Evolutionary conservation across 108 stramenopile species (phyloP).

Genomic region (Stephanodiscus triporus): DNA sequence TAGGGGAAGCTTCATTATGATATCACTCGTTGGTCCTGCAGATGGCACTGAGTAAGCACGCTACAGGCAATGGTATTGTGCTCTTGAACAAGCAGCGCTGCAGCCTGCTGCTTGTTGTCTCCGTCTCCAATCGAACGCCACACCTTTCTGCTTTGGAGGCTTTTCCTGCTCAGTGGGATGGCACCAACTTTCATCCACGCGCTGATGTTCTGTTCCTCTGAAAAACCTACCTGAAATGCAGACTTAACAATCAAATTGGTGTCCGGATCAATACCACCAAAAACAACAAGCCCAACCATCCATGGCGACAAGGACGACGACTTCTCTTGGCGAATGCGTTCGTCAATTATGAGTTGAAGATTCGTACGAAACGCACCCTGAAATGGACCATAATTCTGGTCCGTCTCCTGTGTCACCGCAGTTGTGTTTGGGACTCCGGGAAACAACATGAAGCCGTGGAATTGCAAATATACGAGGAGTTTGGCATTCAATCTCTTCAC

Average conservation of each 20-base stretch:
- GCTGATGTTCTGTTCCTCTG: neutral
- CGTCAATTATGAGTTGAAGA: neutral
- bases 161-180: too few species aligned
- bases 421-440: constrained; percentile 26
- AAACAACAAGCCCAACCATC: constrained; percentile 15
- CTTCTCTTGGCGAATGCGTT: neutral
- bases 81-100: too few species aligned
- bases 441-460: constrained; percentile 8
- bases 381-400: constrained; percentile 28
- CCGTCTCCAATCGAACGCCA: too few species aligned
- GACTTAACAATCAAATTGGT: neutral
- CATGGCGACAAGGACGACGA: neutral
- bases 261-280: constrained; percentile 15
- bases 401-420: constrained; percentile 14
- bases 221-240: constrained; percentile 14
- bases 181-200: neutral
- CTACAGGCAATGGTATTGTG: too few species aligned
- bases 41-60: too few species aligned
- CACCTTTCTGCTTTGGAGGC: constrained; percentile 34
- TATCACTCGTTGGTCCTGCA: too few species aligned
- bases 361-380: neutral
- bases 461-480: neutral
- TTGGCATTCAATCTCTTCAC: neutral
- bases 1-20: too few species aligned
- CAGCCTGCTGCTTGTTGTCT: too few species aligned